These are phyloP conservation scores for Fusarium miscanthi DNA, from an alignment of 2,329 filamentous ascomycete species.

Conservation along the genomic window DNA sequence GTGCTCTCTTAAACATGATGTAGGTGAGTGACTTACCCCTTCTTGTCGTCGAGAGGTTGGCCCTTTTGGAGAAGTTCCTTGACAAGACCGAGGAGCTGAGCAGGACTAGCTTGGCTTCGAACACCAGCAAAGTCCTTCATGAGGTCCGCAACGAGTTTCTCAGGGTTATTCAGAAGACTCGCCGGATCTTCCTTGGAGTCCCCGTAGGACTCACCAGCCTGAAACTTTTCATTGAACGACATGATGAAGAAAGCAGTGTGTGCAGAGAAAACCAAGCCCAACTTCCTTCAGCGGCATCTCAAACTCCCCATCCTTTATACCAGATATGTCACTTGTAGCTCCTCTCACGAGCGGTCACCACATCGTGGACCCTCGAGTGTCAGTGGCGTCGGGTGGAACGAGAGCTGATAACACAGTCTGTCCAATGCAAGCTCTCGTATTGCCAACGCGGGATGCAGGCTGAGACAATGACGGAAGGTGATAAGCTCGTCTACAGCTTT, in stretches of 20 bases:
- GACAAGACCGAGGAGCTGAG: constrained; percentile 48
- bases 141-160: constrained; percentile 49
- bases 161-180: constrained; percentile 48
- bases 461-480: background rate
- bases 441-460: background rate
- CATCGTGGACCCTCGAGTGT: background rate
- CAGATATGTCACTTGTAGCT: background rate
- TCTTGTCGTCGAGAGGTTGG: constrained; percentile 68
- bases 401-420: background rate
- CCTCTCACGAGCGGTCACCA: background rate
- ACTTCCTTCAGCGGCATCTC: background rate
- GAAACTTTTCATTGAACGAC: constrained; percentile 51
- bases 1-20: background rate
- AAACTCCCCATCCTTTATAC: constrained; percentile 23
- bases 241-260: constrained; percentile 37
- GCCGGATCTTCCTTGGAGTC: constrained; percentile 40
- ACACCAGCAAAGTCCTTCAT: constrained; percentile 48
- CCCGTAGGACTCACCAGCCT: constrained; percentile 53
- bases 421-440: background rate
- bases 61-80: constrained; percentile 54
- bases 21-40: constrained; percentile 45
- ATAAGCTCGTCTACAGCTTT: background rate
- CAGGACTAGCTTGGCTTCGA: constrained; percentile 42
- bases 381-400: constrained; percentile 17
- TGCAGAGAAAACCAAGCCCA: background rate